phyloP scores from a whole-genome alignment of 345 rosid species.

The Salix suchowensis region DNA sequence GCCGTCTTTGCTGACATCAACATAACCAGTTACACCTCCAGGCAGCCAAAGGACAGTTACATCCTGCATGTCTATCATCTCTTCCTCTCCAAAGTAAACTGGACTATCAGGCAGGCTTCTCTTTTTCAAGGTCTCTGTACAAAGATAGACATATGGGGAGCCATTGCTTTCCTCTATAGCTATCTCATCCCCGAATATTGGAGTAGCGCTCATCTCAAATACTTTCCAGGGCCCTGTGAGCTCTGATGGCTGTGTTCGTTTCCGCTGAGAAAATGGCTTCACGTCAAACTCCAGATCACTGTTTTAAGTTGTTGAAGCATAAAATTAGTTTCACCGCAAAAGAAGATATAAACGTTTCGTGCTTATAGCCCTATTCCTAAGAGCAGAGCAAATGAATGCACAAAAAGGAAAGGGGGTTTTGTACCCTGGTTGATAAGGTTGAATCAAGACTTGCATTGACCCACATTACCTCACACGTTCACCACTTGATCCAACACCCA shows the following conservation, averaged over 20 bases:
- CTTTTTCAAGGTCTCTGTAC: constrained; percentile 75
- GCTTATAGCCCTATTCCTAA: not conserved
- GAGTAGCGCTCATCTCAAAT: constrained; percentile 81
- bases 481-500: too few relatives aligned
- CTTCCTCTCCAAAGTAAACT: constrained; percentile 71
- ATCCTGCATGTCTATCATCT: constrained; percentile 70
- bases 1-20: constrained; percentile 72
- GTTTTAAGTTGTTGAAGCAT: constrained; percentile 17
- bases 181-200: constrained; percentile 53
- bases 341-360: not conserved
- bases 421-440: too few relatives aligned
- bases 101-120: constrained; percentile 64
- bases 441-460: too few relatives aligned
- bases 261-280: constrained; percentile 70
- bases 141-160: constrained; percentile 60
- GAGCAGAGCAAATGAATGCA: not conserved
- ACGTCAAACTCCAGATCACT: constrained; percentile 53
- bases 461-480: too few relatives aligned
- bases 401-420: too few relatives aligned
- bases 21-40: constrained; percentile 70
- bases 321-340: constrained; percentile 3
- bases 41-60: constrained; percentile 78
- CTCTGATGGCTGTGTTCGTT: constrained; percentile 63
- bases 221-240: constrained; percentile 91
- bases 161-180: constrained; percentile 26